phyloP scores from a whole-genome alignment of 2,329 filamentous ascomycete species.

The Diplodia mutila region DNA sequence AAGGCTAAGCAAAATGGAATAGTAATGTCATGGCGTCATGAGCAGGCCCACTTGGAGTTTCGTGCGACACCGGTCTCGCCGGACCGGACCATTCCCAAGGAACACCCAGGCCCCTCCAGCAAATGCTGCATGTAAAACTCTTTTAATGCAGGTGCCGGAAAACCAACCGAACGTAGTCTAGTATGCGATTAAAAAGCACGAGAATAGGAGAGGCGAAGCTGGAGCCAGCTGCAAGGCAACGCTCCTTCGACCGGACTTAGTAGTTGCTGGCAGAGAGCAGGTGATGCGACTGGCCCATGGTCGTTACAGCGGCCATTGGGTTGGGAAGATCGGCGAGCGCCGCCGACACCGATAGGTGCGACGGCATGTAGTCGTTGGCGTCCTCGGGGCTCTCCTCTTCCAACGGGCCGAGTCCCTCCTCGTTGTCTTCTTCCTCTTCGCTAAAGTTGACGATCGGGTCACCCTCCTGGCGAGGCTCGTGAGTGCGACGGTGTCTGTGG shows the following conservation, averaged over 20 bases:
- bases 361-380: slow-evolving; percentile 64
- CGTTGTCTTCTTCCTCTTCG: slow-evolving; percentile 86
- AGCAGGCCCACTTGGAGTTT: slow-evolving; percentile 12
- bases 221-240: slow-evolving; percentile 21
- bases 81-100: slow-evolving; percentile 13
- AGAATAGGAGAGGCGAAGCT: slow-evolving; percentile 16
- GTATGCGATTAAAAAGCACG: slow-evolving; percentile 23
- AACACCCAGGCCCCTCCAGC: slow-evolving; percentile 19
- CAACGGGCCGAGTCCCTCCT: slow-evolving; percentile 79
- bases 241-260: slow-evolving; percentile 33
- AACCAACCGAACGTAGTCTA: slow-evolving; percentile 23
- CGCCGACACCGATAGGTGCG: slow-evolving; percentile 35
- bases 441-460: slow-evolving; percentile 68
- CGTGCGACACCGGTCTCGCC: slow-evolving; percentile 16
- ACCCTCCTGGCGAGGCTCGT: slow-evolving; percentile 72
- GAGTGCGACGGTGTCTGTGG: slow-evolving; percentile 71
- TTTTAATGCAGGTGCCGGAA: slow-evolving; percentile 20
- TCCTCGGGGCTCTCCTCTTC: slow-evolving; percentile 80
- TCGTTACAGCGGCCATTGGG: slow-evolving; percentile 35
- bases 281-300: slow-evolving; percentile 48
- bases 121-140: slow-evolving; percentile 10
- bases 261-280: slow-evolving; percentile 52
- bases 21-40: slow-evolving; percentile 24
- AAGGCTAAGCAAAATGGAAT: slow-evolving; percentile 1
- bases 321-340: slow-evolving; percentile 44